Evolutionary conservation across 2,329 filamentous ascomycete genomes (phyloP).

Genomic region (Sporothrix pallida): DNA sequence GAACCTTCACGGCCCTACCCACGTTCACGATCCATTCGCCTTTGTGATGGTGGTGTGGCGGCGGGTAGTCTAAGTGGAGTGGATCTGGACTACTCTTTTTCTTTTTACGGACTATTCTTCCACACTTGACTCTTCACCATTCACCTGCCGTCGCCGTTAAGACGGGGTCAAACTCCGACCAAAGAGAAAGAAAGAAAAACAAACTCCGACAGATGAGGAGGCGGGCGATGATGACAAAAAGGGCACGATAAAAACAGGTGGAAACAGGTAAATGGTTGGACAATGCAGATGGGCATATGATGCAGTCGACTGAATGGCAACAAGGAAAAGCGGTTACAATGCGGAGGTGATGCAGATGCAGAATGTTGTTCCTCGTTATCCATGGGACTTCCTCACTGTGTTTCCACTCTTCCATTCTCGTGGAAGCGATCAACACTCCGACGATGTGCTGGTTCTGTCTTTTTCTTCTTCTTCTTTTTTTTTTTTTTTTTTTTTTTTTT

Average conservation of each 20-base stretch:
- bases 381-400: not conserved
- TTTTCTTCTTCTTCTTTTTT: not conserved
- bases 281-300: not conserved
- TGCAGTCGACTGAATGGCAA: not conserved
- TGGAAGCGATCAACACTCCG: no score
- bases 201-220: conserved; percentile 7
- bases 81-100: not conserved
- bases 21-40: conserved; percentile 1
- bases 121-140: no score
- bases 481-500: not conserved
- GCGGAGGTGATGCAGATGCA: no score
- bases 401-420: not conserved
- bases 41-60: no score
- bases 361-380: not conserved
- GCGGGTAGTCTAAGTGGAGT: not conserved
- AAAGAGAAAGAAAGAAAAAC: no score
- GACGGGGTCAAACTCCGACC: not conserved
- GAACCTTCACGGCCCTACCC: not conserved
- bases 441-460: no score
- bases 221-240: no score
- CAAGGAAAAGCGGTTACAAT: not conserved
- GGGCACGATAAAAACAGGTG: not conserved
- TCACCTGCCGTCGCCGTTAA: not conserved
- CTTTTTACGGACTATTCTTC: not conserved
- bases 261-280: not conserved